phyloP scores from a whole-genome alignment of 2,329 filamentous ascomycete genomes.

The Teratosphaeriaceae sp. region DNA sequence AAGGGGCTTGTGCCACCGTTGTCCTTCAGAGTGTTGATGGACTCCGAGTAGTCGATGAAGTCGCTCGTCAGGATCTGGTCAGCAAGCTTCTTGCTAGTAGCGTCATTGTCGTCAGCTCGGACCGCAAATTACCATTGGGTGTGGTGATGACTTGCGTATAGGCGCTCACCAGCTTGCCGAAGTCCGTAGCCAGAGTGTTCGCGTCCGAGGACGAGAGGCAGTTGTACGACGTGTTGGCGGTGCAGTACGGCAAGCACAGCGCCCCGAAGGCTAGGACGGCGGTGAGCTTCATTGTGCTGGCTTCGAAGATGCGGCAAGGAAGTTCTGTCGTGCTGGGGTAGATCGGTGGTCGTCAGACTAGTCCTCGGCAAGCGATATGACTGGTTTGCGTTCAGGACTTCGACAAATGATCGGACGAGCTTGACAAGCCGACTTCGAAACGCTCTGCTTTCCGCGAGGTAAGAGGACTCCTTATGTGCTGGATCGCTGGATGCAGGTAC shows the following conservation, averaged over 20 bases:
- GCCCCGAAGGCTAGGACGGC: background rate
- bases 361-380: too few relatives aligned
- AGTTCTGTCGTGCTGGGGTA: background rate
- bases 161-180: slow-evolving; percentile 13
- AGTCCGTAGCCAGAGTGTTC: slow-evolving; percentile 7
- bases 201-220: slow-evolving; percentile 10
- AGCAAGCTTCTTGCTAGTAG: slow-evolving; percentile 6
- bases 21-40: slow-evolving; percentile 15
- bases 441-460: too few relatives aligned
- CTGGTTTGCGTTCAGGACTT: too few relatives aligned
- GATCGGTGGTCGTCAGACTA: background rate
- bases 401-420: too few relatives aligned
- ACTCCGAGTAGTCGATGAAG: slow-evolving; percentile 14
- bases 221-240: background rate
- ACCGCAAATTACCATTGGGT: too few relatives aligned
- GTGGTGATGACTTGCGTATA: too few relatives aligned
- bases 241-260: background rate
- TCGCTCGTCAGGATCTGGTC: slow-evolving; percentile 8
- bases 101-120: too few relatives aligned
- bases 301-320: background rate
- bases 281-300: background rate
- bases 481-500: too few relatives aligned
- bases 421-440: too few relatives aligned
- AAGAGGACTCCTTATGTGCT: too few relatives aligned
- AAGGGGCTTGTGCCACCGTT: slow-evolving; percentile 1